Conservation (phyloP, 176 grass and related monocot genomes). For the Bolboschoenus planiculmis region DNA sequence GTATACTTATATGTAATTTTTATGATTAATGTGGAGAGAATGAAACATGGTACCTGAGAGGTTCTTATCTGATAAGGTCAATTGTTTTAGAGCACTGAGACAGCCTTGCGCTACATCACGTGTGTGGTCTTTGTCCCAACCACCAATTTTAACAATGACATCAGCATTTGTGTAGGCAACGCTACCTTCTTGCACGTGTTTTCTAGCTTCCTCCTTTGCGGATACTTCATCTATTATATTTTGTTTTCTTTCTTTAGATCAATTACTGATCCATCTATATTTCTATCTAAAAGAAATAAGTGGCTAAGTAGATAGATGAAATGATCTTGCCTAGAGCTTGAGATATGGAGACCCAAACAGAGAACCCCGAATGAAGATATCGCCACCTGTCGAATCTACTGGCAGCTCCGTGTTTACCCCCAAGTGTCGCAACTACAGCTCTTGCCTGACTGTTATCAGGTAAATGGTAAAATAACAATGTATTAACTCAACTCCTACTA, state of each 20-base stretch:
- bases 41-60: slow-evolving; percentile 51
- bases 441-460: slow-evolving; percentile 54
- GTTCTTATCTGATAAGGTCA: slow-evolving; percentile 72
- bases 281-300: not conserved
- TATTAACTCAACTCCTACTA: not conserved
- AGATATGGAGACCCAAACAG: slow-evolving; percentile 74
- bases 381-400: slow-evolving; percentile 78
- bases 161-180: slow-evolving; percentile 76
- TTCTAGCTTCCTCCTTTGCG: slow-evolving; percentile 71
- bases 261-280: slow-evolving; percentile 3
- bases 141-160: slow-evolving; percentile 79
- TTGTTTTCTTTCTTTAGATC: not conserved
- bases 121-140: slow-evolving; percentile 57
- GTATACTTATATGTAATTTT: not conserved
- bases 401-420: slow-evolving; percentile 75
- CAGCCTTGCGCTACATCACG: slow-evolving; percentile 79
- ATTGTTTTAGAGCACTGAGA: slow-evolving; percentile 81
- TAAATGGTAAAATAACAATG: not conserved
- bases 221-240: slow-evolving; percentile 59
- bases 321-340: slow-evolving; percentile 43
- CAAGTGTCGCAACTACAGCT: slow-evolving; percentile 66
- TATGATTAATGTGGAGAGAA: not conserved
- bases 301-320: not conserved
- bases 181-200: slow-evolving; percentile 42
- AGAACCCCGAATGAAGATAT: slow-evolving; percentile 74